Percentiles rank a stretch among this genome's conserved stretches.
Conservation (phyloP, 768 basidiomycete genomes). For the Macrocybe gigantea region DNA sequence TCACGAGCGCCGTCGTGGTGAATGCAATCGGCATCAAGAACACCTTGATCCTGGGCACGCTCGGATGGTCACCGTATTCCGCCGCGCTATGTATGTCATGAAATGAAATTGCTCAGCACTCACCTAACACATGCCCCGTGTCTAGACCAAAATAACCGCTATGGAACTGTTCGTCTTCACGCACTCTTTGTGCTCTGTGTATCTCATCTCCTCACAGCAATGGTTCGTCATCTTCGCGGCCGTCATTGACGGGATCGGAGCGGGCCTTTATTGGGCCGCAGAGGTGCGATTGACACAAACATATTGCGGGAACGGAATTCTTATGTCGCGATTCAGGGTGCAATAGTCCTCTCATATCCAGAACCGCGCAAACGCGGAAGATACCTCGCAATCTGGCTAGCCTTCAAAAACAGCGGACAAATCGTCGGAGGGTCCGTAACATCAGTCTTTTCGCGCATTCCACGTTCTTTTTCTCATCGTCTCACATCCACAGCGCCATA, state of each 20-base stretch:
- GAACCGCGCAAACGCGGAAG: conserved; percentile 1
- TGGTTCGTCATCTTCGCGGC: conserved; percentile 13
- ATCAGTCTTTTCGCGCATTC: not conserved
- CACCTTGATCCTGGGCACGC: conserved; percentile 7
- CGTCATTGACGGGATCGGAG: conserved; percentile 8
- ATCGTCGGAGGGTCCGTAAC: conserved; percentile 9
- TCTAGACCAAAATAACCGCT: conserved; percentile 14
- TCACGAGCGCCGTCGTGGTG: conserved; percentile 5
- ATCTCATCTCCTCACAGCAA: conserved; percentile 2
- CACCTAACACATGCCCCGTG: not conserved
- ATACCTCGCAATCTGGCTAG: not conserved
- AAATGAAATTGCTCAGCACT: not conserved
- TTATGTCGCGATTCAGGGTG: not conserved
- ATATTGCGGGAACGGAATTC: not conserved
- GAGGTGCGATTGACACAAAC: conserved; percentile 5
- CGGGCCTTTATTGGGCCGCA: conserved; percentile 12
- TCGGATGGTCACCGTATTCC: conserved; percentile 9
- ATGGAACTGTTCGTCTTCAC: conserved; percentile 9
- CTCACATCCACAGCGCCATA: conserved; percentile 3
- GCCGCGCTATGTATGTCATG: conserved; percentile 3
- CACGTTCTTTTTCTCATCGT: not conserved
- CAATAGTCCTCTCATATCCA: not conserved
- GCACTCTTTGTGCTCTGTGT: not conserved
- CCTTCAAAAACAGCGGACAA: not conserved
- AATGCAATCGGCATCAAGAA: conserved; percentile 9